Conservation (phyloP, 2,329 filamentous ascomycete species). For the Pseudogymnoascus sp. region DNA sequence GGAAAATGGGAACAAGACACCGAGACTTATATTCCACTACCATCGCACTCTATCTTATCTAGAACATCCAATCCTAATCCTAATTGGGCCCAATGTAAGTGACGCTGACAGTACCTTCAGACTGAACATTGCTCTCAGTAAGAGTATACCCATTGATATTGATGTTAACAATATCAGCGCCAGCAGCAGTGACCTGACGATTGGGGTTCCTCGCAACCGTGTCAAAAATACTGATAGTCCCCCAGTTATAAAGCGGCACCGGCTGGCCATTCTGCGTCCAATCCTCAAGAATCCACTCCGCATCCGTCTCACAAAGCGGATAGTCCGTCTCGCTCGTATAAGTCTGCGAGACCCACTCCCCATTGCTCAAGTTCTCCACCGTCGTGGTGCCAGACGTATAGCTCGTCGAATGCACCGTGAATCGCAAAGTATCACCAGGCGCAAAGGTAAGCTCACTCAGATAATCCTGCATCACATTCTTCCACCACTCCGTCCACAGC, state of each 20-base stretch:
- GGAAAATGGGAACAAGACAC: background rate
- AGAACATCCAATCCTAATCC: background rate
- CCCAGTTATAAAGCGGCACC: background rate
- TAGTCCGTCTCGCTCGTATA: constrained; percentile 28
- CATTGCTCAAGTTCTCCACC: constrained; percentile 39
- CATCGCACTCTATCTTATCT: background rate
- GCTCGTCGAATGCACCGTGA: constrained; percentile 32
- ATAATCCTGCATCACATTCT: constrained; percentile 33
- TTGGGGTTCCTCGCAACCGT: background rate
- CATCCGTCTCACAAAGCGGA: constrained; percentile 36
- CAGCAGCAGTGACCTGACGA: background rate
- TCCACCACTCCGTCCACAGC: constrained; percentile 52
- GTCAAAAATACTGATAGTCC: background rate
- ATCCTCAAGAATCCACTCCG: constrained; percentile 45
- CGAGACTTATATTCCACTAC: background rate
- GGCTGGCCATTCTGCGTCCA: constrained; percentile 32
- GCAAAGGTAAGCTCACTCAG: constrained; percentile 31
- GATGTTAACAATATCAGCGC: background rate
- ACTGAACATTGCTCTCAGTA: background rate
- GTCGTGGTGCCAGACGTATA: constrained; percentile 34
- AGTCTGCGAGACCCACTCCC: constrained; percentile 35
- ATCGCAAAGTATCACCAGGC: constrained; percentile 36
- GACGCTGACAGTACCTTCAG: background rate
- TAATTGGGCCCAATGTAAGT: background rate
- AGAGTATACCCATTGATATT: background rate